Base-by-base conservation (phyloP, 768 basidiomycete genomes). In the Hygrophorus pudorinus region DNA sequence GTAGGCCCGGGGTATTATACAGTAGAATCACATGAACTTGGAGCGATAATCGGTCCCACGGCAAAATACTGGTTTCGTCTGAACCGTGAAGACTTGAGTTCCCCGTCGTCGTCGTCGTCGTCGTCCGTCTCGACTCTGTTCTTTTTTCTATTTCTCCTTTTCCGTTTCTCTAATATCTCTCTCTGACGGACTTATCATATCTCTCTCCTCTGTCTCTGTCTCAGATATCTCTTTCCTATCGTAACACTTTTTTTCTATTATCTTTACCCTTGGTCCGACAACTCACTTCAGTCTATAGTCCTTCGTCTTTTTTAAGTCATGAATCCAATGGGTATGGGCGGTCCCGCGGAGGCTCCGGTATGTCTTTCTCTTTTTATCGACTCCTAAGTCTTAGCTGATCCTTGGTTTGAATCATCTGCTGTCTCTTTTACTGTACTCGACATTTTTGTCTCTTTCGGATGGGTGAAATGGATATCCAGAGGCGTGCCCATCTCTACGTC, bases 401-500 rank as follows among this genome's bases (percentile, higher is more conserved):
- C 53, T 47, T 48, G 41, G 44, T 47, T 49, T 52, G 18, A 35
- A 58, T 35, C 48, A 35, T 44, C 50, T 49, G 45, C 48, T 46
- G 47, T 48, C 45, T 50, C 46, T 53, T 47, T 53, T 45, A 54
- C 51, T 56, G 47, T 53, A 53, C 46, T 58, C 52, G 48, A 52
- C 53, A 45, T 47, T 50, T 43, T 47, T 56, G 51, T 54, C 47
- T 53, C 45, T 49, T 43, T 46, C 45, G 52, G 51, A 43, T 53
- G 51, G 50, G 42, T 49, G 48, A 53, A 50, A 46, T 52, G 44
- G 46, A 56, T 41, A 44, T 51, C 41, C 64, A 88, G 85, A 76
- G 86, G 64, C 78, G 92, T 55, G 93, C 96, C 53, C 96, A 99
- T 72, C 83, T 99, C 56, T 99, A 99, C 64, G 89, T 99, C 64